Percentiles rank a stretch among this genome's conserved stretches.
Conservation (phyloP, 2,329 filamentous ascomycete genomes). For the Bimuria novae-zelandiae region DNA sequence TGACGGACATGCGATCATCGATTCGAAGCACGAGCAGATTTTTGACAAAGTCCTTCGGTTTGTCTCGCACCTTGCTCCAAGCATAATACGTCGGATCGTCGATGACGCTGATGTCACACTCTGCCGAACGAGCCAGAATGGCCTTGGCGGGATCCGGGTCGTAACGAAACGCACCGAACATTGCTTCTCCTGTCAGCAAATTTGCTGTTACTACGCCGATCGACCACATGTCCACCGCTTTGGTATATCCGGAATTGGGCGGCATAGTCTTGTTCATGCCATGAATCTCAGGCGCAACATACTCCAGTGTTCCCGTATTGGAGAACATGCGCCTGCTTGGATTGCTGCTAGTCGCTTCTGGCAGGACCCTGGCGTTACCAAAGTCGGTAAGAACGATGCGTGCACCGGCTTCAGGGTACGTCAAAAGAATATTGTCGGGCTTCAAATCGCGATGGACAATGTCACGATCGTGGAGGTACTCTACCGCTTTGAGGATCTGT, state of each 20-base stretch:
- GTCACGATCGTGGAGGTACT: constrained; percentile 60
- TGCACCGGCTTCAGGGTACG: constrained; percentile 54
- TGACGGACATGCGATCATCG: constrained; percentile 55
- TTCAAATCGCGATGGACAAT: constrained; percentile 68
- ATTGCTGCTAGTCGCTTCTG: constrained; percentile 13
- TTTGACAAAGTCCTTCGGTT: constrained; percentile 59
- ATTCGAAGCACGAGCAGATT: constrained; percentile 58
- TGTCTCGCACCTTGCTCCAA: constrained; percentile 50
- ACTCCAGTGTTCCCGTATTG: constrained; percentile 60
- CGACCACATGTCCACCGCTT: constrained; percentile 66
- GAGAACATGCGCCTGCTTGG: constrained; percentile 55
- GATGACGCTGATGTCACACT: constrained; percentile 52
- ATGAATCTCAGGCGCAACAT: constrained; percentile 58
- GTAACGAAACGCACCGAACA: constrained; percentile 49
- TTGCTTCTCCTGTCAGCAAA: constrained; percentile 56
- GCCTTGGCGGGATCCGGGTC: constrained; percentile 27
- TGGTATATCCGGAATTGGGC: constrained; percentile 55
- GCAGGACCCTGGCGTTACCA: constrained; percentile 57
- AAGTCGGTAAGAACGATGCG: constrained; percentile 66
- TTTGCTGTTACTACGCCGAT: constrained; percentile 60
- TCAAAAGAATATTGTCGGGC: constrained; percentile 66
- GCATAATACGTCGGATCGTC: constrained; percentile 42
- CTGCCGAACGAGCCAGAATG: constrained; percentile 41
- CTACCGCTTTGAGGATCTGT: constrained; percentile 62
- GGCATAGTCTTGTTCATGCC: constrained; percentile 32